A percentile compares a stretch with the other conserved stretches of the same genome.
Conservation (phyloP, 1,139 yeast genomes). For the Suhomyces kunorum region DNA sequence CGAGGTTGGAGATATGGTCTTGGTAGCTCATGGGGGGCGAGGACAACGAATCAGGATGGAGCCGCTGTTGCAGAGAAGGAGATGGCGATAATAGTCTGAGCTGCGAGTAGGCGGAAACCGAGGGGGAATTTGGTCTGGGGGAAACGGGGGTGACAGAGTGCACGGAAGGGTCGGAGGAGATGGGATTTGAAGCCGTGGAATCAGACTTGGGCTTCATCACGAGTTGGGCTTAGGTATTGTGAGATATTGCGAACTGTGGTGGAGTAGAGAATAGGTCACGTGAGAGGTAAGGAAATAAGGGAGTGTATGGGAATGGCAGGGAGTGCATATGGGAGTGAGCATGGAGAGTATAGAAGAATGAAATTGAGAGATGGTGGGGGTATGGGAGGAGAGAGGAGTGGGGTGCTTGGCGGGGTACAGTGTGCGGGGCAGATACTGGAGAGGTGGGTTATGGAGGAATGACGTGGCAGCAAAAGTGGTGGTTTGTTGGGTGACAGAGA, state of each 20-base stretch:
- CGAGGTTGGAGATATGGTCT: constrained; percentile 29
- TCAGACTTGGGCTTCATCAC: constrained; percentile 3
- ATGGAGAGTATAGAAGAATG: too few relatives aligned
- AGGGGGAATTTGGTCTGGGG: constrained; percentile 5
- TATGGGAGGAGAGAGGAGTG: too few relatives aligned
- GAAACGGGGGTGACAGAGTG: neutral
- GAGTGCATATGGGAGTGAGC: too few relatives aligned
- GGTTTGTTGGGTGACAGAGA: too few relatives aligned
- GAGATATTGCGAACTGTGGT: constrained; percentile 7
- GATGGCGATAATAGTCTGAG: constrained; percentile 5
- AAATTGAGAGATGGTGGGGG: too few relatives aligned
- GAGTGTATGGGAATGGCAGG: too few relatives aligned
- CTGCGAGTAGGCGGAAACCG: constrained; percentile 3
- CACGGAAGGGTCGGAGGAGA: neutral
- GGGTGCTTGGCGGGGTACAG: too few relatives aligned
- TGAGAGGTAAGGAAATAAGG: too few relatives aligned
- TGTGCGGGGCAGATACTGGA: too few relatives aligned
- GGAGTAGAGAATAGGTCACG: constrained; percentile 4
- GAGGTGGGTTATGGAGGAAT: too few relatives aligned
- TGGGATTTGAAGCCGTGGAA: neutral
- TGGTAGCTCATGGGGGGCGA: constrained; percentile 15
- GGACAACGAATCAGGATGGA: constrained; percentile 2
- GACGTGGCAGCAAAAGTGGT: too few relatives aligned
- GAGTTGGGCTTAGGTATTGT: neutral
- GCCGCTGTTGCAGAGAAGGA: constrained; percentile 7